Evolutionary conservation across 345 rosid species (phyloP).

Genomic region (Corchorus olitorius): DNA sequence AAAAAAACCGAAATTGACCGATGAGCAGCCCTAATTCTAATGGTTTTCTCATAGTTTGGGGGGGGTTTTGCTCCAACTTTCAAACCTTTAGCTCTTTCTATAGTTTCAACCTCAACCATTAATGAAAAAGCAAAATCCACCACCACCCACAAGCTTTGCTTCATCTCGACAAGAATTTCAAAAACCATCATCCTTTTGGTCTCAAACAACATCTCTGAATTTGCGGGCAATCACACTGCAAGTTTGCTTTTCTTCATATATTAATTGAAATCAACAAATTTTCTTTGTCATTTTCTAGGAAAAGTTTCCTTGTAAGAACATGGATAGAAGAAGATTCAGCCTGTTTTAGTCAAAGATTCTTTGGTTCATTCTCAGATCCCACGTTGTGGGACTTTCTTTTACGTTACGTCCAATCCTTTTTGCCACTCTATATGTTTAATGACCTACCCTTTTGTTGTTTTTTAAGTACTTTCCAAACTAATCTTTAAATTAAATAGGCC

Average conservation of each 20-base stretch:
- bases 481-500: neutral
- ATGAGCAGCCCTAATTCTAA: too few species aligned
- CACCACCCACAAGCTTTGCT: neutral
- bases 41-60: neutral
- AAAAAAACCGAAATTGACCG: too few species aligned
- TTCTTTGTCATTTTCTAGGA: conserved; percentile 1
- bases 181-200: conserved; percentile 14
- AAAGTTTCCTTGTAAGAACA: neutral
- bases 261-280: neutral
- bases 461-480: neutral
- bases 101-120: neutral
- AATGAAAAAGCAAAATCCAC: neutral
- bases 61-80: neutral
- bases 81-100: neutral
- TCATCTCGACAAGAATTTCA: neutral
- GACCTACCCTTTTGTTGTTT: neutral
- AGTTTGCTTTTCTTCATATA: neutral
- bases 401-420: neutral
- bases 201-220: neutral
- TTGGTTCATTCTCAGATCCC: conserved; percentile 9
- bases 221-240: neutral
- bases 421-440: neutral
- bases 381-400: neutral
- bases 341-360: conserved; percentile 8
- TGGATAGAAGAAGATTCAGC: neutral